phyloP scores from a whole-genome alignment of 192 early-diverging fungal species.

The Rhizoclosmatium sp. region DNA sequence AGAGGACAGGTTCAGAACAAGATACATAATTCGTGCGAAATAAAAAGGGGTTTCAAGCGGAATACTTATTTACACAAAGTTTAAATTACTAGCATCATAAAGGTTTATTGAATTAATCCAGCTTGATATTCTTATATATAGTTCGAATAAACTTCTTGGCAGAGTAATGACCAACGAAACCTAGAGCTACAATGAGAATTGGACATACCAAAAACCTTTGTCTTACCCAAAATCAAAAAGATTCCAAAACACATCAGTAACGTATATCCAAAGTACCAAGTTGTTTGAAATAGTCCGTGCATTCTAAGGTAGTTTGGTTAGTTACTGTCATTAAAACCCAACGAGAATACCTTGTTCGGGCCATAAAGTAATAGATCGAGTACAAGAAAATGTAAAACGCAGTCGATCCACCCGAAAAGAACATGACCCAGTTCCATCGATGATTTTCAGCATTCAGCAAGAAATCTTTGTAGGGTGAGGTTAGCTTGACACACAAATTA shows the following conservation, averaged over 20 bases:
- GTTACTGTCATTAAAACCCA: background rate
- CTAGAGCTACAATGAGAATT: background rate
- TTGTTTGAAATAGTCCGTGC: slow-evolving; percentile 76
- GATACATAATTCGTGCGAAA: slow-evolving; percentile 14
- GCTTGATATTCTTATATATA: slow-evolving; percentile 87
- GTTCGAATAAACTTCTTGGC: slow-evolving; percentile 79
- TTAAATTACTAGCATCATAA: background rate
- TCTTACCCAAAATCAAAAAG: slow-evolving; percentile 78
- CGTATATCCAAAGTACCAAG: slow-evolving; percentile 93
- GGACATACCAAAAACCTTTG: background rate
- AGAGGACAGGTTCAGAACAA: background rate
- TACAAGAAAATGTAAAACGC: slow-evolving; percentile 91
- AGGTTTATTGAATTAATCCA: slow-evolving; percentile 41
- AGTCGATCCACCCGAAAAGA: slow-evolving; percentile 85
- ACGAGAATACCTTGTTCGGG: slow-evolving; percentile 69
- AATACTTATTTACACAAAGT: background rate
- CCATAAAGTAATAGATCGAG: slow-evolving; percentile 85
- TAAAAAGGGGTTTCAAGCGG: background rate
- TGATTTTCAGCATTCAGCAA: slow-evolving; percentile 89
- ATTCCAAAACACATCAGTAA: slow-evolving; percentile 77
- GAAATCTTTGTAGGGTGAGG: slow-evolving; percentile 62
- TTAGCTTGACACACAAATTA: background rate
- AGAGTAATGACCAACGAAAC: slow-evolving; percentile 76
- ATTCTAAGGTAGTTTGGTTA: slow-evolving; percentile 59
- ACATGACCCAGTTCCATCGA: slow-evolving; percentile 90